Base-by-base conservation (phyloP, 495 filamentous ascomycete genomes). In the Trichoderma virens region DNA sequence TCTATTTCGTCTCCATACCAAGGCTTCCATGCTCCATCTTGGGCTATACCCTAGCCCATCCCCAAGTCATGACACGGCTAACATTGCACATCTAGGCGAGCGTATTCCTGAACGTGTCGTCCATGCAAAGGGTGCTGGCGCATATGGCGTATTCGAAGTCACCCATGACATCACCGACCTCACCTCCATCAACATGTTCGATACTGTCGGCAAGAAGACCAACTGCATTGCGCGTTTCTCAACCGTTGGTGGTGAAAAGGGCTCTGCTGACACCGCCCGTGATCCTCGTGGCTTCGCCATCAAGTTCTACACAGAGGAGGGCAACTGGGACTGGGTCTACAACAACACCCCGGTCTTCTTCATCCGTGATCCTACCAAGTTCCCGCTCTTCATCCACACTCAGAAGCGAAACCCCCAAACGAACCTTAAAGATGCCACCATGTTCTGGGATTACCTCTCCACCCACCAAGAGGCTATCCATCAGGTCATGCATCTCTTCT, bases 131-230 rank as follows among this genome's bases (percentile, higher is more conserved):
- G 79, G 76, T 63, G 73, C 74, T 47, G 80, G 88, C 59, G 91
- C 91, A 59, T 85, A 92, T 67, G 91, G 91, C 35, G 85, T 85
- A n/a, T 95, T 95, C 74, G 86, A 84, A 51, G 89, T 87, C 25
- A 92, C 90, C 68, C 88, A 75, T 20, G 83, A 34, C 30, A 31
- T 65, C 2, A 25, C 56, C 20, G 38, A 30, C n/a, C 13, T 32
- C 30, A 67, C 43, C 51, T 66, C 78, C 68, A 76, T 77, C 47
- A 67, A 75, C 41, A 76, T 82, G 61, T 74, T 82, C 32, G 70
- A 68, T 30, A 72, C 68, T 25, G 69, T 71, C 0, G 82, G 83
- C 35, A 76, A 81, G 68, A 82, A 80, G 69, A 86, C 83, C 0
- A 80, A 79, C 2, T 72, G 84, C 62, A 80, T 86, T 65, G 68